Conservation (phyloP, 352 stramenopile species). For the Phytophthora pistaciae region DNA sequence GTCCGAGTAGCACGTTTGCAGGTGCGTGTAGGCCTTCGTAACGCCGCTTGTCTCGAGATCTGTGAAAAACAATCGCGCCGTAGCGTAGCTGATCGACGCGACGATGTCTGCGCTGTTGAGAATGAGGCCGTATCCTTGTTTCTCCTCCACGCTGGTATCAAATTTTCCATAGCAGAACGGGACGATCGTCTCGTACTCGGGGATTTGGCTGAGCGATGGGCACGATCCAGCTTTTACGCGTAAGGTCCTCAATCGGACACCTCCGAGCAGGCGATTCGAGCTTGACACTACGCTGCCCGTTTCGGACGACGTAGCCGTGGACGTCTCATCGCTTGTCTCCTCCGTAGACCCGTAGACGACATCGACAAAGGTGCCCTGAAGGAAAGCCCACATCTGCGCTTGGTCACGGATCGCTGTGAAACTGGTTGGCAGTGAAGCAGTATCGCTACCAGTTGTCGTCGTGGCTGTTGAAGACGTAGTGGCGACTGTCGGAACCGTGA, state of each 20-base stretch:
- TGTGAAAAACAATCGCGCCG: constrained; percentile 62
- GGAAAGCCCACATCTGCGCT: constrained; percentile 68
- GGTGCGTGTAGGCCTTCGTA: constrained; percentile 57
- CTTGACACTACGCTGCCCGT: constrained; percentile 46
- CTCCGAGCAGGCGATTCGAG: constrained; percentile 62
- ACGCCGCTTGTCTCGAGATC: constrained; percentile 24
- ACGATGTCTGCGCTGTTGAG: constrained; percentile 66
- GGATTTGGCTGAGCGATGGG: constrained; percentile 52
- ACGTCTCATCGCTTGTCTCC: constrained; percentile 19
- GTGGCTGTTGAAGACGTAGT: constrained; percentile 26
- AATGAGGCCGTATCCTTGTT: constrained; percentile 59
- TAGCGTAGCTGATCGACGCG: constrained; percentile 47
- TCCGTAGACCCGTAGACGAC: constrained; percentile 51
- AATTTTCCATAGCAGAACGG: constrained; percentile 74
- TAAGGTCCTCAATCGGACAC: constrained; percentile 64
- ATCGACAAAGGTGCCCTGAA: constrained; percentile 67
- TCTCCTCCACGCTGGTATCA: constrained; percentile 43
- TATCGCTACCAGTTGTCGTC: constrained; percentile 18
- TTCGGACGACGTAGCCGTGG: constrained; percentile 5
- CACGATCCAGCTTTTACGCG: constrained; percentile 67
- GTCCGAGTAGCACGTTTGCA: constrained; percentile 64
- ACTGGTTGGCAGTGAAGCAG: constrained; percentile 37
- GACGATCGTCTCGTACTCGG: constrained; percentile 68
- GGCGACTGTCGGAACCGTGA: constrained; percentile 36
- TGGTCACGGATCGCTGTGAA: constrained; percentile 69